Conservation (phyloP, 108 stramenopile species). For the Cyclotella choctawhatcheeana region DNA sequence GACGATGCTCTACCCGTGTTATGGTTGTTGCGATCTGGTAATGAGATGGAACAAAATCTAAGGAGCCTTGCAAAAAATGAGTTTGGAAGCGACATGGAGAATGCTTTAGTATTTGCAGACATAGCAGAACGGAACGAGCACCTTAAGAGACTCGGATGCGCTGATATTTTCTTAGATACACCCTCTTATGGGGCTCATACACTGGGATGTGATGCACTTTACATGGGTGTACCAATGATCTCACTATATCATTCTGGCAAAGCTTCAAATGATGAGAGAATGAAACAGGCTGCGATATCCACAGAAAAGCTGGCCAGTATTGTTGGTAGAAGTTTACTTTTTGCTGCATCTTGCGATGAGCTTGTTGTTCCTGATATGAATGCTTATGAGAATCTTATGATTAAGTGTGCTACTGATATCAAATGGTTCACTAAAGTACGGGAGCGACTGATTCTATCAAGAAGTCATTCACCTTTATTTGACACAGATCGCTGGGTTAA, state of each 20-base stretch:
- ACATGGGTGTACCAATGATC: slow-evolving; percentile 81
- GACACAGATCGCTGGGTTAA: slow-evolving; percentile 57
- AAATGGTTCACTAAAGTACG: slow-evolving; percentile 47
- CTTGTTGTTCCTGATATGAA: slow-evolving; percentile 52
- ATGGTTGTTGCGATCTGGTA: slow-evolving; percentile 82
- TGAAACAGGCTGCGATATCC: slow-evolving; percentile 12
- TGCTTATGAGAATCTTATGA: slow-evolving; percentile 72
- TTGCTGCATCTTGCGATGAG: slow-evolving; percentile 59
- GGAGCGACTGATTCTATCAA: slow-evolving; percentile 13
- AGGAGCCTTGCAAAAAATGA: slow-evolving; percentile 53
- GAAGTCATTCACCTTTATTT: slow-evolving; percentile 46
- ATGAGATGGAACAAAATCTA: slow-evolving; percentile 76
- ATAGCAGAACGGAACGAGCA: slow-evolving; percentile 77
- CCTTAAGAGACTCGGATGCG: slow-evolving; percentile 69
- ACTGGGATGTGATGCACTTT: slow-evolving; percentile 68
- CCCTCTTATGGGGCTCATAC: slow-evolving; percentile 90
- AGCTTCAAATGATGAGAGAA: neutral
- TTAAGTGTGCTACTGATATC: slow-evolving; percentile 55
- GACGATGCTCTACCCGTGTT: slow-evolving; percentile 54
- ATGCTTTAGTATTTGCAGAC: slow-evolving; percentile 74
- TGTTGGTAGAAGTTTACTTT: slow-evolving; percentile 76
- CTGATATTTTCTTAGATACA: slow-evolving; percentile 89
- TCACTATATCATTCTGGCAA: slow-evolving; percentile 46
- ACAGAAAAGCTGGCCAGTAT: slow-evolving; percentile 83
- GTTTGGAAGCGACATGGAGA: slow-evolving; percentile 48